phyloP scores from a whole-genome alignment of 306 rosid genomes.

The Albizia julibrissin region DNA sequence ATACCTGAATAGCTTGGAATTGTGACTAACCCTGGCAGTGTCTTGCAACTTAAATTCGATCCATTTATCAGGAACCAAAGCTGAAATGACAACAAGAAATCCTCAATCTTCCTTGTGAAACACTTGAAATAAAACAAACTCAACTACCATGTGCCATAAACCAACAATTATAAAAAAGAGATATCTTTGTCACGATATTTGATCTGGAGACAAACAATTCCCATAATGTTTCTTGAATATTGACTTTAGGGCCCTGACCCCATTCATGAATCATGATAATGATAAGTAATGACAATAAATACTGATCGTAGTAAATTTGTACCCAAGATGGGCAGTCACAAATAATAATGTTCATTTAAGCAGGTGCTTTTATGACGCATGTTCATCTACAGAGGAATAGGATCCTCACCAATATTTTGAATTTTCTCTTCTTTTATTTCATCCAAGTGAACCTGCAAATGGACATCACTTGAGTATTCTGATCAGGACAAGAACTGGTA shows the following conservation, averaged over 20 bases:
- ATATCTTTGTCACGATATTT: neutral
- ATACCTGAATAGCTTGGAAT: constrained; percentile 67
- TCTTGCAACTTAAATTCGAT: constrained; percentile 68
- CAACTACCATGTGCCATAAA: neutral
- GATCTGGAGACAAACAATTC: neutral
- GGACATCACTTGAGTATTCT: neutral
- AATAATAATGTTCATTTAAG: neutral
- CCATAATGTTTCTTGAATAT: neutral
- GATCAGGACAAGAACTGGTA: neutral
- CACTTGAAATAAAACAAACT: neutral
- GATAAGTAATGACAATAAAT: neutral
- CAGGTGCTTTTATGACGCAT: neutral
- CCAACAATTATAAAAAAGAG: neutral
- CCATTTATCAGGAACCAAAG: constrained; percentile 62
- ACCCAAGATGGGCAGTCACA: neutral
- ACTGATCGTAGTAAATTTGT: neutral
- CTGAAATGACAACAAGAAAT: constrained; percentile 41
- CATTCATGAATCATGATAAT: neutral
- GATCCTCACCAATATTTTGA: constrained; percentile 55
- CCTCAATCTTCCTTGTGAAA: neutral
- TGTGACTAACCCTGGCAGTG: constrained; percentile 69
- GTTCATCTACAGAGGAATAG: neutral
- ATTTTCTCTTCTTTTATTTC: constrained; percentile 43
- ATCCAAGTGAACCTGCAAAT: constrained; percentile 56
- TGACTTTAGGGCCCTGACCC: neutral